Evolutionary conservation across 116 monocot genomes (phyloP).

Genomic region (Cymodocea nodosa): DNA sequence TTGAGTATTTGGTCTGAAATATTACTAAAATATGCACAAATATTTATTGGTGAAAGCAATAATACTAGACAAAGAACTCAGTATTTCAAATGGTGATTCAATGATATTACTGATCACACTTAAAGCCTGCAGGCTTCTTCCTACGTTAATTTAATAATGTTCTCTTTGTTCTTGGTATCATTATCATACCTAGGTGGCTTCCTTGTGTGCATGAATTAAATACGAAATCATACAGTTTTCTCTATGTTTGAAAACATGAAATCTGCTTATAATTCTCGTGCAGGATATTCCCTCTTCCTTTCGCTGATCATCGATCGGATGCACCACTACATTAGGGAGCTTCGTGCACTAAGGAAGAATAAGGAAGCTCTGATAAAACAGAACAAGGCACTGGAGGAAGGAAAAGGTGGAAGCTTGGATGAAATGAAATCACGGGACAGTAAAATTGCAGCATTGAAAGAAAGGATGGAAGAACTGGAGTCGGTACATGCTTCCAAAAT

Average conservation of each 20-base stretch:
- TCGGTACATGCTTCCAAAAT: constrained; percentile 1
- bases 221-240: not conserved
- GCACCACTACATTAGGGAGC: constrained; percentile 46
- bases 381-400: constrained; percentile 32
- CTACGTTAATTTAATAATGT: too few species aligned
- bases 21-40: too few species aligned
- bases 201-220: too few species aligned
- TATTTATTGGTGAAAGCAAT: too few species aligned
- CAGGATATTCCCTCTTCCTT: constrained; percentile 51
- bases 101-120: too few species aligned
- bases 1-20: too few species aligned
- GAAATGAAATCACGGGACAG: constrained; percentile 19
- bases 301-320: constrained; percentile 46
- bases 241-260: not conserved
- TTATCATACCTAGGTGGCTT: too few species aligned
- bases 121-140: too few species aligned
- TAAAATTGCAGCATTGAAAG: constrained; percentile 20
- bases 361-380: constrained; percentile 42
- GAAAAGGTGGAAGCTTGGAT: constrained; percentile 15
- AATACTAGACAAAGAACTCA: too few species aligned
- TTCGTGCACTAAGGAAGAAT: constrained; percentile 36
- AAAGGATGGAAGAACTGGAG: constrained; percentile 23
- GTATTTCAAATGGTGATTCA: too few species aligned
- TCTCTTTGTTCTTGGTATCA: too few species aligned
- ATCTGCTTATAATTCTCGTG: not conserved